Evolutionary conservation across 2,329 filamentous ascomycete genomes (phyloP).

Genomic region (Phyllosticta paracitricarpa): DNA sequence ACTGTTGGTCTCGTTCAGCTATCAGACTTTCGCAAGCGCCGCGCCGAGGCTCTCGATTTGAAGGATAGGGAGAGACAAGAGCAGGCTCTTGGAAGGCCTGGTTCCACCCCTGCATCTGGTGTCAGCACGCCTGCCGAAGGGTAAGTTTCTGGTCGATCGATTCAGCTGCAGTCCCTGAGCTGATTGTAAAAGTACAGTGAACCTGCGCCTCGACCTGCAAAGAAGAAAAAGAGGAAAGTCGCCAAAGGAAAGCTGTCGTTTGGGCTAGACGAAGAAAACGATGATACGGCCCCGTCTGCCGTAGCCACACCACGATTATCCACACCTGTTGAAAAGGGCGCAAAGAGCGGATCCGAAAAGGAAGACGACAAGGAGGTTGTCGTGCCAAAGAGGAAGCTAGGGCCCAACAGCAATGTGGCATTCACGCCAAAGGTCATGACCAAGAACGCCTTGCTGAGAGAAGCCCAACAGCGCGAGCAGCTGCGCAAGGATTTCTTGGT

Average conservation of each 20-base stretch:
- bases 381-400: slow-evolving; percentile 44
- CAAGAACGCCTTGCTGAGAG: slow-evolving; percentile 65
- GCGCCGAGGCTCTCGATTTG: slow-evolving; percentile 85
- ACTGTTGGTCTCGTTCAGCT: slow-evolving; percentile 87
- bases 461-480: slow-evolving; percentile 66
- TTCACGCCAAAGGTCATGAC: slow-evolving; percentile 65
- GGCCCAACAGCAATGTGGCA: slow-evolving; percentile 50
- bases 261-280: slow-evolving; percentile 57
- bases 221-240: slow-evolving; percentile 47
- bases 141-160: slow-evolving; percentile 36
- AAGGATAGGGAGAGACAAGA: slow-evolving; percentile 75
- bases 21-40: slow-evolving; percentile 90
- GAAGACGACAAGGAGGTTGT: slow-evolving; percentile 20
- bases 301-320: slow-evolving; percentile 30
- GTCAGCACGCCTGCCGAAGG: slow-evolving; percentile 47
- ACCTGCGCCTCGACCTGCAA: slow-evolving; percentile 41
- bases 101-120: slow-evolving; percentile 35
- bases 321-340: slow-evolving; percentile 23
- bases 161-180: slow-evolving; percentile 18
- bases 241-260: slow-evolving; percentile 58
- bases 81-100: slow-evolving; percentile 38
- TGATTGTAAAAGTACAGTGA: slow-evolving; percentile 50
- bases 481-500: slow-evolving; percentile 70
- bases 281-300: slow-evolving; percentile 34
- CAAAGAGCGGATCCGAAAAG: slow-evolving; percentile 23